phyloP scores from a whole-genome alignment of 495 filamentous ascomycete species.

The Lepidopterella palustris region DNA sequence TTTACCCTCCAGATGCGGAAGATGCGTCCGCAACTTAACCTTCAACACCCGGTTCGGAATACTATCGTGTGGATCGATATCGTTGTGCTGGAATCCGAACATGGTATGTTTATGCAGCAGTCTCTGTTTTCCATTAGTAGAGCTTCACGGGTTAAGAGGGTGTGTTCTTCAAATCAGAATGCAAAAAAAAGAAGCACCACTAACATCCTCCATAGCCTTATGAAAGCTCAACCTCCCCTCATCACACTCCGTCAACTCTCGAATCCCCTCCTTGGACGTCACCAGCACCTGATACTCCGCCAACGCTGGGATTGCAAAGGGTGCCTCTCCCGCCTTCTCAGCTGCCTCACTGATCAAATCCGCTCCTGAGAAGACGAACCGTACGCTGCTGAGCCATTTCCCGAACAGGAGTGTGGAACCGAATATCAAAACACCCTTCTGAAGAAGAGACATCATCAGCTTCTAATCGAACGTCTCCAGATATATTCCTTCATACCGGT shows the following conservation, averaged over 20 bases:
- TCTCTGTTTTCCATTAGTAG: too few species aligned
- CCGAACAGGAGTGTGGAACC: too few species aligned
- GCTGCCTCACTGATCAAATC: too few species aligned
- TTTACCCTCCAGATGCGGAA: neutral
- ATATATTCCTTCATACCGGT: too few species aligned
- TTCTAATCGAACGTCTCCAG: too few species aligned
- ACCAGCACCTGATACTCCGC: constrained; percentile 7
- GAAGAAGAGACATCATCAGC: too few species aligned
- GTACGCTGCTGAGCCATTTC: too few species aligned
- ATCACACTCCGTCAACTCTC: neutral
- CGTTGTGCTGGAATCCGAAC: constrained; percentile 9
- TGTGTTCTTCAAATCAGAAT: neutral
- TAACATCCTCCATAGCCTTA: constrained; percentile 9
- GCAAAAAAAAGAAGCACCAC: neutral
- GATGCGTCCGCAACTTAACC: neutral
- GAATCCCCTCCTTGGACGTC: neutral
- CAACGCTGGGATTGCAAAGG: constrained; percentile 9
- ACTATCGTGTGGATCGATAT: constrained; percentile 5
- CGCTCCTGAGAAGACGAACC: too few species aligned
- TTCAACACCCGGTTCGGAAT: neutral
- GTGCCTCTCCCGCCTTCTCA: too few species aligned
- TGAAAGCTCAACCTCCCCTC: constrained; percentile 6
- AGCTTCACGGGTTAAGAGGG: too few species aligned
- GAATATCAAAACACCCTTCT: too few species aligned
- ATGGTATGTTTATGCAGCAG: constrained; percentile 10